Evolutionary conservation across 116 monocot genomes (phyloP).

Genomic region (Iris pallida): DNA sequence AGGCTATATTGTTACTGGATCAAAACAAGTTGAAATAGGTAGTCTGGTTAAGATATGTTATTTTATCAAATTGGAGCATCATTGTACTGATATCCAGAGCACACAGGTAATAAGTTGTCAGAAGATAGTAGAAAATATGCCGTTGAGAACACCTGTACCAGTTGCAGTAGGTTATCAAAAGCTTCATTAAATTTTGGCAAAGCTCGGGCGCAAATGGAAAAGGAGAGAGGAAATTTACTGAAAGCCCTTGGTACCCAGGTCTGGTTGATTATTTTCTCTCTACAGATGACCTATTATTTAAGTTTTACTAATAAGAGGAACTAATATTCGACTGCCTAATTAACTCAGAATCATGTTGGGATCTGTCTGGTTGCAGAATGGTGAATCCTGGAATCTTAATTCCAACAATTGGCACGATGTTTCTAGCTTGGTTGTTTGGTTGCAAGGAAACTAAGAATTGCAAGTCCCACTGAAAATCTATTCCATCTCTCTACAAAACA

Average conservation of each 20-base stretch:
- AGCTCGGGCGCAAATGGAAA: conserved; percentile 83
- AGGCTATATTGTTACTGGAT: conserved; percentile 87
- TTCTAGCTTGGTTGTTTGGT: too few relatives aligned
- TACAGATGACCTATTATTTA: too few relatives aligned
- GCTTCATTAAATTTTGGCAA: conserved; percentile 63
- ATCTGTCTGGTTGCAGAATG: too few relatives aligned
- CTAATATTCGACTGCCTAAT: too few relatives aligned
- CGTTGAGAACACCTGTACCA: conserved; percentile 88
- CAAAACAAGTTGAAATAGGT: conserved; percentile 98
- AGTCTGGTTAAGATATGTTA: neutral
- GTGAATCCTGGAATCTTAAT: too few relatives aligned
- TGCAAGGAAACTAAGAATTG: too few relatives aligned
- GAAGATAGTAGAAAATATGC: conserved; percentile 95
- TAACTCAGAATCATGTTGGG: too few relatives aligned
- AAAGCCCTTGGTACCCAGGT: conserved; percentile 97
- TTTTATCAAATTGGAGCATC: neutral
- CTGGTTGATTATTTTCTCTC: conserved; percentile 8
- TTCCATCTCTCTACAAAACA: too few relatives aligned
- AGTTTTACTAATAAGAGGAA: too few relatives aligned
- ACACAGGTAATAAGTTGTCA: conserved; percentile 66
- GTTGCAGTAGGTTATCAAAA: conserved; percentile 71
- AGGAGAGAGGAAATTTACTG: conserved; percentile 74
- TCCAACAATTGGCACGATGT: too few relatives aligned
- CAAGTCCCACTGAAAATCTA: too few relatives aligned
- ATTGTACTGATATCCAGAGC: neutral